Conservation (phyloP, 805 yeast genomes). For the Ogataea minuta region DNA sequence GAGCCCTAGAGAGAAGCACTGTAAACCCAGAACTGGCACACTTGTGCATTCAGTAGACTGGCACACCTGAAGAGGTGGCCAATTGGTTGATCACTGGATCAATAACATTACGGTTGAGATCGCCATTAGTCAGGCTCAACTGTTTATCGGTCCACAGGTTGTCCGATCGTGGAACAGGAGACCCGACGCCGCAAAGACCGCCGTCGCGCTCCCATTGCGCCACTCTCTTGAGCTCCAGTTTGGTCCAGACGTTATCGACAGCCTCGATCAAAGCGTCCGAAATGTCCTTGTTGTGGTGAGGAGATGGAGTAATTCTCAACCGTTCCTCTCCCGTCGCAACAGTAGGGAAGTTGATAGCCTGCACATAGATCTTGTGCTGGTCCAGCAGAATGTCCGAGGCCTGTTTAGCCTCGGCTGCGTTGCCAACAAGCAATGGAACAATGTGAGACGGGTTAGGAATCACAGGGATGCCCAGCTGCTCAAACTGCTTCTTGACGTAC, state of each 20-base stretch:
- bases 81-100: conserved; percentile 62
- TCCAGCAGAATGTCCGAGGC: conserved; percentile 89
- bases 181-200: conserved; percentile 90
- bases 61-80: conserved; percentile 70
- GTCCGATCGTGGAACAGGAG: conserved; percentile 39
- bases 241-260: conserved; percentile 75
- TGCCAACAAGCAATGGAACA: conserved; percentile 92
- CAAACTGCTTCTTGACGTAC: conserved; percentile 75
- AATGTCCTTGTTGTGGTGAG: conserved; percentile 82
- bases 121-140: conserved; percentile 57
- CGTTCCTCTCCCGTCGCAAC: conserved; percentile 96
- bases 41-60: conserved; percentile 13
- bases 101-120: conserved; percentile 63
- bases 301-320: conserved; percentile 97
- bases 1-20: neutral
- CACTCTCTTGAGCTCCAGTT: conserved; percentile 70
- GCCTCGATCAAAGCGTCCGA: conserved; percentile 76
- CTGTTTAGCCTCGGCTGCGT: conserved; percentile 85
- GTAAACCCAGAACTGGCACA: neutral
- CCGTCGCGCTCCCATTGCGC: conserved; percentile 76
- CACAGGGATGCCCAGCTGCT: conserved; percentile 81
- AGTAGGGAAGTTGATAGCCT: conserved; percentile 98
- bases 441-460: conserved; percentile 97
- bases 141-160: conserved; percentile 90
- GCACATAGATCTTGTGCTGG: conserved; percentile 87